Conservation (phyloP, 1,139 yeast genomes). For the Scheffersomyces insectosa region DNA sequence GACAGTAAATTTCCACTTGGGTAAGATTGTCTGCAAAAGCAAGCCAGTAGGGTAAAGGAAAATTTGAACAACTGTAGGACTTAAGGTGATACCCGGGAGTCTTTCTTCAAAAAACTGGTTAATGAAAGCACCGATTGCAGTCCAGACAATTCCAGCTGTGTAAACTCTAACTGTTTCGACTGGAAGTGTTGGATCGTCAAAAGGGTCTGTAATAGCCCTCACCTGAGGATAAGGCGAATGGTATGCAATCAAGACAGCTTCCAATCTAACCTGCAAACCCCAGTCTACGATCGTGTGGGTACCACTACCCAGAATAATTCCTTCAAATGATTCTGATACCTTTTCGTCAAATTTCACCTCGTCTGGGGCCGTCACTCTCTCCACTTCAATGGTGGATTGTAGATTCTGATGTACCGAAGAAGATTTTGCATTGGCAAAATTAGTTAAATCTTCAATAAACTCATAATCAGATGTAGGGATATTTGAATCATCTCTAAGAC, state of each 20-base stretch:
- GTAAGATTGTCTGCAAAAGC: slow-evolving; percentile 17
- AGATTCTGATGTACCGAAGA: not conserved
- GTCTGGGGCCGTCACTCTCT: not conserved
- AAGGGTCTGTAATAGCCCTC: slow-evolving; percentile 55
- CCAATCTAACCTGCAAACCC: slow-evolving; percentile 16
- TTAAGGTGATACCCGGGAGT: slow-evolving; percentile 48
- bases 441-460: slow-evolving; percentile 11
- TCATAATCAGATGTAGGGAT: slow-evolving; percentile 17
- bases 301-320: no score
- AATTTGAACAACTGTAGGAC: slow-evolving; percentile 50
- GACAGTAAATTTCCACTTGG: slow-evolving; percentile 15
- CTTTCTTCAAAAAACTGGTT: slow-evolving; percentile 61
- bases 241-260: slow-evolving; percentile 40
- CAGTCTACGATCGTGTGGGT: slow-evolving; percentile 10
- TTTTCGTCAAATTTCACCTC: not conserved
- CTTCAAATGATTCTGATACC: no score
- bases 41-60: slow-evolving; percentile 60
- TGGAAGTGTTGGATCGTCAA: slow-evolving; percentile 49
- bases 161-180: slow-evolving; percentile 62
- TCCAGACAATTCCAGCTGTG: slow-evolving; percentile 55
- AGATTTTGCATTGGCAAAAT: not conserved
- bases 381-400: not conserved
- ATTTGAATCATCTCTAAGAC: slow-evolving; percentile 25
- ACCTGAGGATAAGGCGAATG: slow-evolving; percentile 69
- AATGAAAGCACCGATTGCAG: slow-evolving; percentile 53